Evolutionary conservation across 768 basidiomycete species (phyloP).

Genomic region (Boletus eberwhitei): DNA sequence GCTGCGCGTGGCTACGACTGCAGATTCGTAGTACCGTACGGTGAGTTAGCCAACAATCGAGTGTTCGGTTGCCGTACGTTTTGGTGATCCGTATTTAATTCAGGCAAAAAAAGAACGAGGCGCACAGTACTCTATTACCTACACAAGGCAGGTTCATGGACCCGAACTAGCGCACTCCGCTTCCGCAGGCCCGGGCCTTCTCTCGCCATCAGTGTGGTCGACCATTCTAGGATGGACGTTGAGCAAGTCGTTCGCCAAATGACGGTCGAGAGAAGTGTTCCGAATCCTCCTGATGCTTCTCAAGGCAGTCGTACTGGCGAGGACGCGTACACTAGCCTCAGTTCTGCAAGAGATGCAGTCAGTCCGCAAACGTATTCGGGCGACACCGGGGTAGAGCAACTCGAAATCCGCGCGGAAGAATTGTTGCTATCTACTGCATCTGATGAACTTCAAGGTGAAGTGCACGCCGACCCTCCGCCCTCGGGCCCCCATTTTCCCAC

Average conservation of each 20-base stretch:
- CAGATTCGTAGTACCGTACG: not conserved
- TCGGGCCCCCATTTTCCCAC: not conserved
- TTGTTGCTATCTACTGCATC: not conserved
- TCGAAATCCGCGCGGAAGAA: not conserved
- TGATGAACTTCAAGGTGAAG: not conserved
- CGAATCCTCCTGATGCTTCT: not conserved
- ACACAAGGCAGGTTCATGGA: not conserved
- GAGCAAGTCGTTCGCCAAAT: not conserved
- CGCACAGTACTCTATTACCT: not conserved
- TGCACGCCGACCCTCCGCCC: not conserved
- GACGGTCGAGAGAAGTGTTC: not conserved
- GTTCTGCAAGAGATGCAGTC: not conserved
- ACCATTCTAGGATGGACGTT: conserved; percentile 1
- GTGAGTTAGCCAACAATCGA: not conserved
- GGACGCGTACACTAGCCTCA: not conserved
- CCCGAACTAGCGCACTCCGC: conserved; percentile 1
- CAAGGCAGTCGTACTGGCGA: not conserved
- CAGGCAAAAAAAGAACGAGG: not conserved
- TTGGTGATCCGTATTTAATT: conserved; percentile 2
- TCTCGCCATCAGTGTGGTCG: not conserved
- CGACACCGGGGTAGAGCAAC: not conserved
- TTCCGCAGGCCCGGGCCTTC: not conserved
- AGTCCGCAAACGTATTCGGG: not conserved
- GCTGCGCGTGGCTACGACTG: too few species aligned
- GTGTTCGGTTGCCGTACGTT: conserved; percentile 11